Conservation (phyloP, 306 rosid genomes). For the Lathyrus oleraceus region DNA sequence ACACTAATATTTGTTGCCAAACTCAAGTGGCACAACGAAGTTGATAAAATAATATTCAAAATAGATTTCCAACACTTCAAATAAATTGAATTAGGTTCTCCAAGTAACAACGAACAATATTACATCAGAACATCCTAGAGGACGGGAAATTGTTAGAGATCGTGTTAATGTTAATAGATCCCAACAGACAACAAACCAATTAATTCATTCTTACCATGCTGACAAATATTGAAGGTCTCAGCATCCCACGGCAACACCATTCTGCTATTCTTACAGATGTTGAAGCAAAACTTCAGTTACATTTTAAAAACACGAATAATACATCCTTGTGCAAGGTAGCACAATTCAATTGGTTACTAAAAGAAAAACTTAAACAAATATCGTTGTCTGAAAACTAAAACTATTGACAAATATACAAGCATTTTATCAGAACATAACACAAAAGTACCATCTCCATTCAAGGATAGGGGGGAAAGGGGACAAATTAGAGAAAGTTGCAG, state of each 20-base stretch:
- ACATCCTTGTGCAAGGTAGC: background rate
- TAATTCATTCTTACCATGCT: background rate
- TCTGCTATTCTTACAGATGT: background rate
- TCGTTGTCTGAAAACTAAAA: background rate
- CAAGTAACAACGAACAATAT: background rate
- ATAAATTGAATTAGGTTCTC: background rate
- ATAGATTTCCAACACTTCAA: background rate
- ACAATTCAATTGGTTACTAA: background rate
- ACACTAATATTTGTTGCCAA: background rate
- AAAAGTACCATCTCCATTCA: conserved; percentile 4
- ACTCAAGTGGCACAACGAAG: background rate
- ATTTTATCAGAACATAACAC: background rate
- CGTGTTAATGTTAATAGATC: background rate
- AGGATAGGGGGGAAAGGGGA: background rate
- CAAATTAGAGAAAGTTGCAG: background rate
- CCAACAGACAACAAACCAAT: background rate
- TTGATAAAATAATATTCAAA: background rate
- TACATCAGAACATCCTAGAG: background rate
- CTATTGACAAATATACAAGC: background rate
- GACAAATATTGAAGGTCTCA: background rate
- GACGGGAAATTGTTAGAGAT: background rate
- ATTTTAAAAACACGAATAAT: background rate
- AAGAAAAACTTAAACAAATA: background rate
- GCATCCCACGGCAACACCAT: background rate
- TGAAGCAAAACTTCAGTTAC: background rate